Percentiles rank a stretch among this genome's conserved stretches.
Evolutionary conservation across 208 protist species (phyloP).

Genomic region (Wallacemonas sp.): DNA sequence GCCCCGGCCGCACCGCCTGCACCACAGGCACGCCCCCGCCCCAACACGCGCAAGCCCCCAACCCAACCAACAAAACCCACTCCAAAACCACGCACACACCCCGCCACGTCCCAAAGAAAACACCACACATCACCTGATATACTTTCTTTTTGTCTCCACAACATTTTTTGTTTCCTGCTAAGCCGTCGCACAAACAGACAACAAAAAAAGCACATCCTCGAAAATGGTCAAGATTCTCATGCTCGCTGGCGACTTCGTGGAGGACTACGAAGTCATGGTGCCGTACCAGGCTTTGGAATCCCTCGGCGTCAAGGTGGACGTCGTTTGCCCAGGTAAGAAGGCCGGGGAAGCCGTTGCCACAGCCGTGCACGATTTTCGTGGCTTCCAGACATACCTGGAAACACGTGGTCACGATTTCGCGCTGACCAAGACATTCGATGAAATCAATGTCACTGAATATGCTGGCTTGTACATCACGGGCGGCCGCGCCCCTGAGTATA

Average conservation of each 20-base stretch:
- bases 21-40: not conserved
- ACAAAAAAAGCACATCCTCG: conserved; percentile 12
- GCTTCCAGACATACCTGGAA: conserved; percentile 39
- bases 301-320: conserved; percentile 29
- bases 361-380: conserved; percentile 34
- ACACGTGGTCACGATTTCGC: conserved; percentile 40
- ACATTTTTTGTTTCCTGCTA: not conserved
- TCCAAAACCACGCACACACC: not conserved
- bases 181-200: not conserved
- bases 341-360: conserved; percentile 27
- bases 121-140: too few species aligned
- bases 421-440: conserved; percentile 34
- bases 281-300: conserved; percentile 35
- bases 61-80: not conserved
- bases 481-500: conserved; percentile 35
- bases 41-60: not conserved
- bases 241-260: conserved; percentile 41
- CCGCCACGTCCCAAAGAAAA: too few species aligned
- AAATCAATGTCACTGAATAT: conserved; percentile 33
- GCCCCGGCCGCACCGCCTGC: not conserved
- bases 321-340: conserved; percentile 34
- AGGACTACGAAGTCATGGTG: conserved; percentile 47
- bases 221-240: conserved; percentile 28
- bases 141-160: too few species aligned
- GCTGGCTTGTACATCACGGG: conserved; percentile 36